Percentiles rank a stretch among this genome's conserved stretches.
Conservation (phyloP, 768 basidiomycete genomes). For the Holtermanniella nyarrowii region DNA sequence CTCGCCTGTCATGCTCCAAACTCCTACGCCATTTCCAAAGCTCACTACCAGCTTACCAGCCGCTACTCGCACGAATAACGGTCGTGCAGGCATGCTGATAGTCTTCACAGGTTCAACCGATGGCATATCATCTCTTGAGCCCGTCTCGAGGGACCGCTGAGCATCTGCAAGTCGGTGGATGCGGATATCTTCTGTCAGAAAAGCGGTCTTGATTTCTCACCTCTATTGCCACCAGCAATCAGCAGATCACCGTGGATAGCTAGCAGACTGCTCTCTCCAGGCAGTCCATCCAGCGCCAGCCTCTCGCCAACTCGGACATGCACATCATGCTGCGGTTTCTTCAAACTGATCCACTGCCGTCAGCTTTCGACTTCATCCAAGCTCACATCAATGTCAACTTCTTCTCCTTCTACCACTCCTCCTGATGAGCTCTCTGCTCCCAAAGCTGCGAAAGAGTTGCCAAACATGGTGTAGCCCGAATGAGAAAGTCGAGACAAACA, state of each 20-base stretch:
- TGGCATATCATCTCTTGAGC: conserved; percentile 18
- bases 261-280: conserved; percentile 30
- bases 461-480: too few species aligned
- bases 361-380: background rate
- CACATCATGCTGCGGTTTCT: conserved; percentile 36
- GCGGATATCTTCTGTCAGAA: conserved; percentile 12
- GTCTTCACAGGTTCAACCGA: conserved; percentile 9
- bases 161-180: conserved; percentile 26
- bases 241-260: conserved; percentile 32
- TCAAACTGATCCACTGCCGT: conserved; percentile 30
- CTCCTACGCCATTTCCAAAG: background rate
- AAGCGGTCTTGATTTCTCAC: conserved; percentile 18
- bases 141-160: conserved; percentile 18
- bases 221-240: conserved; percentile 31
- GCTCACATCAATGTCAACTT: conserved; percentile 34
- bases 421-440: too few species aligned
- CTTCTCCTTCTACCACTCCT: too few species aligned
- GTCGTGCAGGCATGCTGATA: conserved; percentile 18
- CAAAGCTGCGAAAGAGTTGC: too few species aligned
- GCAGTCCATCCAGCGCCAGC: conserved; percentile 23
- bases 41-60: conserved; percentile 6
- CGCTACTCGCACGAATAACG: conserved; percentile 27
- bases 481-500: too few species aligned
- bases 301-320: conserved; percentile 31
- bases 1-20: conserved; percentile 18